Base-by-base conservation (phyloP, 495 filamentous ascomycete species). In the Mycothermus thermophilus region DNA sequence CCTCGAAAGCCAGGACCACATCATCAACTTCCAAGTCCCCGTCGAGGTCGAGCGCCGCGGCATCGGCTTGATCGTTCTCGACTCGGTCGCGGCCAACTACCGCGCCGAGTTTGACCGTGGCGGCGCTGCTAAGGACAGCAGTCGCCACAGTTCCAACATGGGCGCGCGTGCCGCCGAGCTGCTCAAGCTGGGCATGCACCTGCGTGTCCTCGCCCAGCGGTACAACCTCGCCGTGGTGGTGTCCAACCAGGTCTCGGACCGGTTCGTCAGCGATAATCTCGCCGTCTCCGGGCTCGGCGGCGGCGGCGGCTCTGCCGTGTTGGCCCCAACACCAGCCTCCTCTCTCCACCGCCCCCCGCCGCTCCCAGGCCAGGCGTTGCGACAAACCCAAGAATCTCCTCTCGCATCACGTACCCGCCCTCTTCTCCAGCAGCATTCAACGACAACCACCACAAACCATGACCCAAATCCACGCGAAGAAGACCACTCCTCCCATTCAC, bases 1-100 rank as follows among this genome's bases (percentile, higher is more conserved):
- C 56, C 73, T 97, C 34, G 92, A 97, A 54, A 75, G 80, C 3
- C 90, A 97, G 60, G 87, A 95, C 37, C 90, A 96, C 57, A 94
- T 96, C 50, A 62, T 95, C 8, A 75, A 71, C 32, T 95, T 79
- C 61, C 90, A 96, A 52, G 73, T 94, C 1, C 88, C 90, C 13
- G 76, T 92, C 8, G 75, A 80, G n/a, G 71, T 95, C 5, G 47
- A 67, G 40, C 69, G 79, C 11, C 74, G 83, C 48, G 67, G 75
- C 40, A 65, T 90, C 35, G 82, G 85, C 3, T 69, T 96, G 15
- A 58, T 96, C 3, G 66, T 96, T 6, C 63, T 97, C 13, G 90
- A 97, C 62, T 85, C 78, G 13, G 74, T 97, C 23, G 84, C 90
- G 0, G 85, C 92, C 21, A 97, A 97, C 55, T 96, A 83, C 62